Conservation (phyloP, 2,329 filamentous ascomycete genomes). For the Exophiala bonariae region DNA sequence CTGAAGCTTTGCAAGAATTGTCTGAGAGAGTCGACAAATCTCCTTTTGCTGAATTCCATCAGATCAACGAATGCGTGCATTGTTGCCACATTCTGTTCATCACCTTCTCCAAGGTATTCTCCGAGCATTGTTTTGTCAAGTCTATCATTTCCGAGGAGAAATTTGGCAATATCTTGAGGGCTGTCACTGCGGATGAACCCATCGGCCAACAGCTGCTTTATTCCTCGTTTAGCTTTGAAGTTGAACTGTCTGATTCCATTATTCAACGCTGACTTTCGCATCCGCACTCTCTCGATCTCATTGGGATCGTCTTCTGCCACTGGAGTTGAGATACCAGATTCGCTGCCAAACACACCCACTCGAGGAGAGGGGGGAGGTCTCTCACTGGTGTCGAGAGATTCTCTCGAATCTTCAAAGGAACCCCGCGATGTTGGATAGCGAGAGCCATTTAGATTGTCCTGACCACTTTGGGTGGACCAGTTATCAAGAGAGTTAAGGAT, state of each 20-base stretch:
- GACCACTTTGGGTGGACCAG: slow-evolving; percentile 76
- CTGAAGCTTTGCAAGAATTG: slow-evolving; percentile 94
- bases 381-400: slow-evolving; percentile 69
- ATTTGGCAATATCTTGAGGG: slow-evolving; percentile 79
- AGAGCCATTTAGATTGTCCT: slow-evolving; percentile 42
- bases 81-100: slow-evolving; percentile 88
- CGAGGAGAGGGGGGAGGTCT: slow-evolving; percentile 60
- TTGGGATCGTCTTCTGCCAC: slow-evolving; percentile 84
- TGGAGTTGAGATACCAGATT: slow-evolving; percentile 65
- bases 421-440: slow-evolving; percentile 46
- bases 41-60: slow-evolving; percentile 89
- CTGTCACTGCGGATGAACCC: slow-evolving; percentile 81
- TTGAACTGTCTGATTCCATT: slow-evolving; percentile 93
- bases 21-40: slow-evolving; percentile 89
- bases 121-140: slow-evolving; percentile 91
- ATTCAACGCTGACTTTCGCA: slow-evolving; percentile 85
- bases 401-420: slow-evolving; percentile 62
- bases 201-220: slow-evolving; percentile 79
- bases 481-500: slow-evolving; percentile 86
- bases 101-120: slow-evolving; percentile 91
- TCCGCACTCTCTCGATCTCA: slow-evolving; percentile 92
- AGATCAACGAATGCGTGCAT: slow-evolving; percentile 97
- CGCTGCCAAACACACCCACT: slow-evolving; percentile 54
- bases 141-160: slow-evolving; percentile 77
- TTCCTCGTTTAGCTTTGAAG: slow-evolving; percentile 92